Evolutionary conservation across 2,329 filamentous ascomycete species (phyloP).

Genomic region (Claviceps paspali): DNA sequence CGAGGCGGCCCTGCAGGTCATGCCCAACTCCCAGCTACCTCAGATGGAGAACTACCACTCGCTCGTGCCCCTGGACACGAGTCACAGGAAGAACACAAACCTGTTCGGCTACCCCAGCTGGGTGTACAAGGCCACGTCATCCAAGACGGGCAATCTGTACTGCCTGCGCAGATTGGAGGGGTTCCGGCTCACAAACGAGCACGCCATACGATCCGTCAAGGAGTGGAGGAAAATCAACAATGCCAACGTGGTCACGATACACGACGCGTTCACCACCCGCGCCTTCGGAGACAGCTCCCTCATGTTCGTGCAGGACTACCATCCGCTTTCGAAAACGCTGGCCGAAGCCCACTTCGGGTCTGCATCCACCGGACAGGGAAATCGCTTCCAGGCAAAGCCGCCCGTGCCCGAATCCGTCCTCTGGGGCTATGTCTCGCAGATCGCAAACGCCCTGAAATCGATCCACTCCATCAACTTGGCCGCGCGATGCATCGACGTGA

Average conservation of each 20-base stretch:
- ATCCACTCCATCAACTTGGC: conserved; percentile 74
- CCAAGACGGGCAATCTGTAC: conserved; percentile 79
- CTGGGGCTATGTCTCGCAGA: conserved; percentile 87
- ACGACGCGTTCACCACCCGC: conserved; percentile 86
- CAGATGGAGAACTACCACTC: conserved; percentile 83
- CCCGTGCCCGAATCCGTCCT: conserved; percentile 56
- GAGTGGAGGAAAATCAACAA: conserved; percentile 79
- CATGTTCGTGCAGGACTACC: conserved; percentile 86
- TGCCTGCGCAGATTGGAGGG: conserved; percentile 76
- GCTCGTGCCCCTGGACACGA: conserved; percentile 74
- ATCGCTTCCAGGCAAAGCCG: conserved; percentile 28
- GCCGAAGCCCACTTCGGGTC: conserved; percentile 59
- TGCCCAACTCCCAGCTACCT: conserved; percentile 63
- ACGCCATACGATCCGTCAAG: conserved; percentile 71
- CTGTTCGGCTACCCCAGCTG: conserved; percentile 82
- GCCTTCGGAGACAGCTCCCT: conserved; percentile 91
- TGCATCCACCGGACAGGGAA: conserved; percentile 22
- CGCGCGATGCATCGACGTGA: conserved; percentile 71
- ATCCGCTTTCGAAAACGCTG: conserved; percentile 79
- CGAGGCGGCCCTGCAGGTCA: conserved; percentile 69
- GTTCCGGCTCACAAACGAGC: conserved; percentile 76
- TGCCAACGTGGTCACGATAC: conserved; percentile 67
- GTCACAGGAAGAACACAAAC: conserved; percentile 58
- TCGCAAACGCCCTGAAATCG: conserved; percentile 72
- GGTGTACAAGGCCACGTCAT: conserved; percentile 88